Evolutionary conservation across 1,139 yeast species (phyloP), one percentile per base, ranked within the genome.

Genomic region (Suhomyces atakaporum): DNA sequence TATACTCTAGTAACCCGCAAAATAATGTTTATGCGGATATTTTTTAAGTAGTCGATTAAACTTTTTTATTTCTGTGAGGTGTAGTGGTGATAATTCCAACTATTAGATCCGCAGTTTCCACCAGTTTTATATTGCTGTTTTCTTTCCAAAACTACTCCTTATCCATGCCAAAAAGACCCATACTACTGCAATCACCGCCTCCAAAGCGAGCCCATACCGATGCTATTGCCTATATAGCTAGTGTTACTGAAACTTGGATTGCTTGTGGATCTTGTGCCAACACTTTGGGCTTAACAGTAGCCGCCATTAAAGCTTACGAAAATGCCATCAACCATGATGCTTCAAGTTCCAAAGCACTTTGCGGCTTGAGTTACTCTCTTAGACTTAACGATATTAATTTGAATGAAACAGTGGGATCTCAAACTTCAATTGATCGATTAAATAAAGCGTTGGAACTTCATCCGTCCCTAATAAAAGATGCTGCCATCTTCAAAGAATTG

Each of bases 201-300:
- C 28, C 31, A 11, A 32, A 36, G 21, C 35, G 38, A 27, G 29
- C 42, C 29, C 46, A 38, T 22, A 24, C 26, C 31, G 33, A 24
- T 6, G 39, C 41, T 12, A 34, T 39, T 24, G 41, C 38, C 18
- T 56, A 56, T 42, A 51, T 51, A 20, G 38, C 43, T 13, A 47
- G 56, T 4, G 70, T 68, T 11, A 52, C 62, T 27, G 66, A 64
- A 33, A 71, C 79, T 1, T 77, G 83, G 83, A 51, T 64, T 7
- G 62, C 70, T 7, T 66, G 77, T 35, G 83, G 79, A 2, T 59
- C 63, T 25, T 73, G 81, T 50, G 80, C 82, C 13, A 51, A 61
- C 28, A 53, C 72, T 2, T 50, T 76, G 31, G 76, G 76, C 3
- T 51, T 69, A 3, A 58, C 59, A 13, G 54, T 57, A 3, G 49